Base-by-base conservation (phyloP, 1,284 basidiomycete species). In the Takashimella koratensis region DNA sequence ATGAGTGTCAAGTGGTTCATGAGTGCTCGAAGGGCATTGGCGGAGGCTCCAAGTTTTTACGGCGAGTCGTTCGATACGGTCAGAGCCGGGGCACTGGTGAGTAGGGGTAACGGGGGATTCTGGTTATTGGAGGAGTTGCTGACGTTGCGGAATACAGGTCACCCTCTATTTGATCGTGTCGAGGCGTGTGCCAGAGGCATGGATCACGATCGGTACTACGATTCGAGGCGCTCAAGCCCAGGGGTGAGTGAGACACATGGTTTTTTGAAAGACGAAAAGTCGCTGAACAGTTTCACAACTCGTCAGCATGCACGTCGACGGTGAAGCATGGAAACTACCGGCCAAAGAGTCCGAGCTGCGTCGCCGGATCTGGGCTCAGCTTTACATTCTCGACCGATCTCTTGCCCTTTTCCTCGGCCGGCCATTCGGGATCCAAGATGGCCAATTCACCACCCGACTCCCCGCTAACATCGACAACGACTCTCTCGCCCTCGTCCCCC, bases 51-150 rank as follows among this genome's bases (percentile, higher is more conserved):
- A 5, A 64, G 54, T 36, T 65, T 66, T 26, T 60, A 61, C 40
- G 64, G 64, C 23, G 65, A 66, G 49, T 60, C 58, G 2, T 50
- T 70, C n/a, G 66, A 70, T 25, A 64, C 60, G 0, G 65, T 68
- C n/a, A 26, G 62, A 22, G 65, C 68, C 4, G 54, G 57, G 3
- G 54, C 53, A 6, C 39, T 67, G 41, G 65, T 70, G 45, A 45
- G 63, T 52, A 8, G 2, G 16, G 13, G 2, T 16, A n/a, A 27
- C 21, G 25, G 13, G 54, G 57, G 3, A 52, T 53, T 11, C 39
- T 67, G 41, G 65, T 70, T 43, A 45, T 62, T 52, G 11, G 2
- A 13, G 13, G 2, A 13, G 43, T 2, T 25, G 36, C 4, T 3
- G 30, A 22, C 5, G 5, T 23, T 13, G 41, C 54, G 55, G 23